A percentile compares a stretch with the other conserved stretches of the same genome.
phyloP scores from a whole-genome alignment of 2,329 filamentous ascomycete genomes.

The Venturia effusa region DNA sequence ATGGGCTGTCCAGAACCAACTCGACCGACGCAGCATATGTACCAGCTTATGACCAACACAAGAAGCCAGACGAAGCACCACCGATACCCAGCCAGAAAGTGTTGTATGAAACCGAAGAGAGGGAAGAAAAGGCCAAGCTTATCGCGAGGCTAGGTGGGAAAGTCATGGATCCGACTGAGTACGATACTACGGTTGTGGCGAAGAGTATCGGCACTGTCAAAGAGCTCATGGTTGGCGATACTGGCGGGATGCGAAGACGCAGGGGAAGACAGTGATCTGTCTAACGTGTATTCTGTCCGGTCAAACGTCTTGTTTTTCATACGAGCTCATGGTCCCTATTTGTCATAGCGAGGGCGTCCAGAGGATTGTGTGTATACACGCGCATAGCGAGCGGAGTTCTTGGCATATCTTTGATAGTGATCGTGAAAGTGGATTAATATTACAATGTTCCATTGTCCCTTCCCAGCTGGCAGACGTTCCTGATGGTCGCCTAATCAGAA shows the following conservation, averaged over 20 bases:
- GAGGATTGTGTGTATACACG: background rate
- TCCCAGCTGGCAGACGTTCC: too few relatives aligned
- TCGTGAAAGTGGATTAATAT: background rate
- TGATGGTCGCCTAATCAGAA: too few relatives aligned
- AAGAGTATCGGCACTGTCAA: conserved; percentile 10
- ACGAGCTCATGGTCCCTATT: background rate
- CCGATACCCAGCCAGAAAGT: conserved; percentile 27
- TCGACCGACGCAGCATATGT: background rate
- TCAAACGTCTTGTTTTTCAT: too few relatives aligned
- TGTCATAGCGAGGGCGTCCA: background rate
- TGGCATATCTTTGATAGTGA: background rate
- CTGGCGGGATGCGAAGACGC: background rate
- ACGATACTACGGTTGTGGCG: background rate
- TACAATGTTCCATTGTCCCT: background rate
- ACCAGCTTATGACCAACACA: background rate
- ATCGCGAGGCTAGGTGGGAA: conserved; percentile 26
- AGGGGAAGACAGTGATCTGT: background rate
- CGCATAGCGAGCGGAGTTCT: background rate
- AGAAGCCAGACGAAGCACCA: conserved; percentile 12
- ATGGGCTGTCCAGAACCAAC: background rate
- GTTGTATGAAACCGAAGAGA: conserved; percentile 25
- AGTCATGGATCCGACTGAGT: conserved; percentile 15
- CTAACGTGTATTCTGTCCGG: too few relatives aligned
- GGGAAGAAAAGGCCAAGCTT: conserved; percentile 24
- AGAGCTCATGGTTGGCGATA: background rate